These are phyloP conservation scores for Candida sonorensis DNA, from an alignment of 805 yeast species.

Conservation along the genomic window DNA sequence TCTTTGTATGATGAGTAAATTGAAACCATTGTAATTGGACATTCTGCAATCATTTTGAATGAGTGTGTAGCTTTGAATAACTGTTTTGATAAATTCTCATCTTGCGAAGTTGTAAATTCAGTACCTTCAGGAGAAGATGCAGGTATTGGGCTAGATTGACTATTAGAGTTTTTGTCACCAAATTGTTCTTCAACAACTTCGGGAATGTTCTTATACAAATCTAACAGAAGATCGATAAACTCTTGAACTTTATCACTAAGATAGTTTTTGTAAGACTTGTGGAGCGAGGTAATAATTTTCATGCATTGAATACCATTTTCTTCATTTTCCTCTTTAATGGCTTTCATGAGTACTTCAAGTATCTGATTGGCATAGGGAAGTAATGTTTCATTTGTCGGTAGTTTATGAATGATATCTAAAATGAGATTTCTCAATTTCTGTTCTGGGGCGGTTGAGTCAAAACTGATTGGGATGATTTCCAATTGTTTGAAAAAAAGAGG, in stretches of 20 bases:
- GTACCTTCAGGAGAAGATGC: slow-evolving; percentile 35
- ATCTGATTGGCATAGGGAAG: slow-evolving; percentile 61
- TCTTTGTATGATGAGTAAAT: slow-evolving; percentile 82
- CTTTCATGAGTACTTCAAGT: slow-evolving; percentile 49
- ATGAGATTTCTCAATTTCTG: slow-evolving; percentile 72
- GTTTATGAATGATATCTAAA: slow-evolving; percentile 72
- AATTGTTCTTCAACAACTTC: slow-evolving; percentile 67
- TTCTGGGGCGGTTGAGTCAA: slow-evolving; percentile 58
- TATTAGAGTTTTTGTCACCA: slow-evolving; percentile 21
- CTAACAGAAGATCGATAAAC: slow-evolving; percentile 68
- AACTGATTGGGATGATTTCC: slow-evolving; percentile 66
- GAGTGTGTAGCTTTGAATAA: slow-evolving; percentile 68
- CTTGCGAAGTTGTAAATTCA: slow-evolving; percentile 34
- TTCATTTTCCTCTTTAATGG: slow-evolving; percentile 78
- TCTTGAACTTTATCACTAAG: slow-evolving; percentile 68
- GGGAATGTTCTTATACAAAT: slow-evolving; percentile 75
- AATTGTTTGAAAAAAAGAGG: slow-evolving; percentile 64
- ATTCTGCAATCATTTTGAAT: slow-evolving; percentile 88
- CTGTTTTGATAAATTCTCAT: slow-evolving; percentile 38
- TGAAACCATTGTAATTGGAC: slow-evolving; percentile 95
- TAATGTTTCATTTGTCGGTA: slow-evolving; percentile 76
- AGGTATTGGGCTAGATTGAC: slow-evolving; percentile 2
- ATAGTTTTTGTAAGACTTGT: slow-evolving; percentile 70
- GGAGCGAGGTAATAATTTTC: slow-evolving; percentile 79
- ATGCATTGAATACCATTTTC: slow-evolving; percentile 90